Conservation (phyloP, 169 alveolate species). For the Eimeria sp. region DNA sequence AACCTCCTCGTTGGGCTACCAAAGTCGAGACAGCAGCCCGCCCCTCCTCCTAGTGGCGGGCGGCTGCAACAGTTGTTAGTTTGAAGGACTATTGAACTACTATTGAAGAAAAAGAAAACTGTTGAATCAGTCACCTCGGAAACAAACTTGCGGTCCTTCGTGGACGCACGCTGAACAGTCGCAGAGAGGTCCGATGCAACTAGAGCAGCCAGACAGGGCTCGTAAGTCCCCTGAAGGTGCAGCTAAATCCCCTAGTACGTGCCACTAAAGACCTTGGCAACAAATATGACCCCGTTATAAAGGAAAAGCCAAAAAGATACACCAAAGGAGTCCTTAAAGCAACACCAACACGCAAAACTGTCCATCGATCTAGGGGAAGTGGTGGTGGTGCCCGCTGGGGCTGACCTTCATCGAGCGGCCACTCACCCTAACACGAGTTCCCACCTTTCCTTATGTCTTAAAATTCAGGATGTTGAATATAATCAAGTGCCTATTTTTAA, state of each 20-base stretch:
- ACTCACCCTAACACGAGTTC: not conserved
- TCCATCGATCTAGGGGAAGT: conserved; percentile 9
- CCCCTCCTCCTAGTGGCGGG: too few species aligned
- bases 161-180: too few species aligned
- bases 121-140: too few species aligned
- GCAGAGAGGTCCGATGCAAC: too few species aligned
- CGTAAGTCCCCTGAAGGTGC: not conserved
- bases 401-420: not conserved
- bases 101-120: not conserved
- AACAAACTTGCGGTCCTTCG: too few species aligned
- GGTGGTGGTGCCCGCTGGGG: conserved; percentile 31
- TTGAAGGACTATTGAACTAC: too few species aligned
- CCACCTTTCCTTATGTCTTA: too few species aligned
- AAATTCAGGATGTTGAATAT: too few species aligned
- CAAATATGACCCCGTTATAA: not conserved
- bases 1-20: not conserved
- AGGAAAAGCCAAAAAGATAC: not conserved
- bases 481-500: too few species aligned
- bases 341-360: not conserved
- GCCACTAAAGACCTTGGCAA: not conserved
- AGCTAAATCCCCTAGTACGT: not conserved
- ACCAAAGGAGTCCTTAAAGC: not conserved
- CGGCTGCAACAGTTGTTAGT: too few species aligned
- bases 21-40: not conserved
- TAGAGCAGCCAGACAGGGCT: not conserved